These are phyloP conservation scores for Geotrichum reessii DNA, from an alignment of 1,139 yeast genomes.

Conservation along the genomic window DNA sequence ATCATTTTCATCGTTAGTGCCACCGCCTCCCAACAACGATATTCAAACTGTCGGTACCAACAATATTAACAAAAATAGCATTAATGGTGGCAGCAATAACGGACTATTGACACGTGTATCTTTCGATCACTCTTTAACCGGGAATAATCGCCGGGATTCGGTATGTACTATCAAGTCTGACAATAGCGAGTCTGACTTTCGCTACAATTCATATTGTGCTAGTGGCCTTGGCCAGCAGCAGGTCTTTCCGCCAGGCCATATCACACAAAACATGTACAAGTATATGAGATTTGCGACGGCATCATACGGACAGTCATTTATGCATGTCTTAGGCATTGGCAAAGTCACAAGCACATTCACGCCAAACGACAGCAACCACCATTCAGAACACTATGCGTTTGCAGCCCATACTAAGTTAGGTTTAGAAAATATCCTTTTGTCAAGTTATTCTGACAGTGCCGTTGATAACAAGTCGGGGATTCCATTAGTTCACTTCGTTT, in stretches of 20 bases:
- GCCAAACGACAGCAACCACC: conserved; percentile 25
- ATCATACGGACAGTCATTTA: conserved; percentile 36
- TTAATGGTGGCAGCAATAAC: not conserved
- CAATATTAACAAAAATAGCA: not conserved
- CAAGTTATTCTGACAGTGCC: conserved; percentile 31
- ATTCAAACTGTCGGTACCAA: not conserved
- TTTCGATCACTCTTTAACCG: not conserved
- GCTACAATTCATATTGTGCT: conserved; percentile 17
- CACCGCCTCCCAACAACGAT: conserved; percentile 12
- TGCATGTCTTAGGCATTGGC: conserved; percentile 34
- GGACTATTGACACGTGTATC: not conserved
- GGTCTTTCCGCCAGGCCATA: conserved; percentile 29
- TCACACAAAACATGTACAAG: conserved; percentile 32
- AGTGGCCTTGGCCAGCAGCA: conserved; percentile 12
- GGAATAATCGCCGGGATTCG: conserved; percentile 17
- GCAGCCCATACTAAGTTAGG: conserved; percentile 33
- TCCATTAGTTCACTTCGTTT: conserved; percentile 34
- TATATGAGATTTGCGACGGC: conserved; percentile 35
- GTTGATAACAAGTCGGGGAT: conserved; percentile 31
- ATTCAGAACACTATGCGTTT: conserved; percentile 35
- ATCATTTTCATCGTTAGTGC: conserved; percentile 13
- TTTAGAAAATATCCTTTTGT: conserved; percentile 32
- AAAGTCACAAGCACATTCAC: conserved; percentile 25
- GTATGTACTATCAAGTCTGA: conserved; percentile 17
- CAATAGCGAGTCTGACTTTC: conserved; percentile 9